Evolutionary conservation across 768 basidiomycete genomes (phyloP).

Genomic region (Rhodocollybia butyracea): DNA sequence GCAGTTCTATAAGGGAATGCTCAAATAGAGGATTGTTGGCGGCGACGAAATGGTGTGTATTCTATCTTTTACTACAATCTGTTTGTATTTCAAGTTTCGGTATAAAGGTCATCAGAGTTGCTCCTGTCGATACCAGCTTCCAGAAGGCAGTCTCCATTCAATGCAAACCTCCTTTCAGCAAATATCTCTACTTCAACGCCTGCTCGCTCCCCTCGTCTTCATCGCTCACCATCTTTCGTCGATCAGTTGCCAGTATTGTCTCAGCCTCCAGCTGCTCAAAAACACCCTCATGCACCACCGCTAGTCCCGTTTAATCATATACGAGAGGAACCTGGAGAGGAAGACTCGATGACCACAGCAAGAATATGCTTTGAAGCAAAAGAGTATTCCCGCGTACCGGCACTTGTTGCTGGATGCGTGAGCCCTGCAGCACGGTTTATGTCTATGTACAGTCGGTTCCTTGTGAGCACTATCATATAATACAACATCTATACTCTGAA

Average conservation of each 20-base stretch:
- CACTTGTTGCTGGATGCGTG: slow-evolving; percentile 59
- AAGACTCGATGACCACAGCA: slow-evolving; percentile 71
- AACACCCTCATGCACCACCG: slow-evolving; percentile 35
- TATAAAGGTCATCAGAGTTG: slow-evolving; percentile 73
- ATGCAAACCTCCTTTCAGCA: slow-evolving; percentile 21
- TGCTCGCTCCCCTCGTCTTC: slow-evolving; percentile 42
- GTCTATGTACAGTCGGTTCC: slow-evolving; percentile 73
- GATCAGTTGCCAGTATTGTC: slow-evolving; percentile 29
- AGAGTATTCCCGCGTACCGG: slow-evolving; percentile 73
- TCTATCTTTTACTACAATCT: slow-evolving; percentile 12
- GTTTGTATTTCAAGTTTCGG: slow-evolving; percentile 7
- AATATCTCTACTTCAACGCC: slow-evolving; percentile 61
- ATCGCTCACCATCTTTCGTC: slow-evolving; percentile 33
- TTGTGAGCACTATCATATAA: slow-evolving; percentile 51
- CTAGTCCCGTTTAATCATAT: slow-evolving; percentile 25
- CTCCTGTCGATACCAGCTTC: slow-evolving; percentile 54
- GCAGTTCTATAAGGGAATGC: slow-evolving; percentile 67
- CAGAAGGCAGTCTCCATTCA: slow-evolving; percentile 35
- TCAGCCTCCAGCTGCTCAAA: slow-evolving; percentile 17
- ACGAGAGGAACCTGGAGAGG: slow-evolving; percentile 59
- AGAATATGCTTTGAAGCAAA: slow-evolving; percentile 70
- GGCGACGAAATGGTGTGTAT: slow-evolving; percentile 73
- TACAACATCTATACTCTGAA: neutral
- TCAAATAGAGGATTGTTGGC: slow-evolving; percentile 65
- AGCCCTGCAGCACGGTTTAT: slow-evolving; percentile 77